Evolutionary conservation across 192 early-diverging fungal species (phyloP).

Genomic region (Podila epicladia): DNA sequence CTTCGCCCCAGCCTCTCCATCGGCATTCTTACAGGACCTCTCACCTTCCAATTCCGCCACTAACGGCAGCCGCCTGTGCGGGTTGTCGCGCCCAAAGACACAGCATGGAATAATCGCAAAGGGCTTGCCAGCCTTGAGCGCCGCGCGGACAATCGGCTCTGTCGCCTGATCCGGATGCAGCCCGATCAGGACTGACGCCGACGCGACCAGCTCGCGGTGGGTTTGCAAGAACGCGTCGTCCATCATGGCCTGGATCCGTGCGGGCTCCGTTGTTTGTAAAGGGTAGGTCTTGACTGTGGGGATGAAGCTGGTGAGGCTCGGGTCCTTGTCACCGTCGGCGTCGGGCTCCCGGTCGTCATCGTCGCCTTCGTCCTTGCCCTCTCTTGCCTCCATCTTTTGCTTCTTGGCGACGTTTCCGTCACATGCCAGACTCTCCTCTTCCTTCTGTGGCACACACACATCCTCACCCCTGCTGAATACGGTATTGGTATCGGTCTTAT

Average conservation of each 20-base stretch:
- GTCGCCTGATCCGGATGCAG: constrained; percentile 70
- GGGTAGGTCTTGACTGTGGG: constrained; percentile 21
- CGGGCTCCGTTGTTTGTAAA: constrained; percentile 34
- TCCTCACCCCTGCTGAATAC: neutral
- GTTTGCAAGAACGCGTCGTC: constrained; percentile 47
- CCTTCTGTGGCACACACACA: too few species aligned
- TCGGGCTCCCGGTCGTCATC: constrained; percentile 15
- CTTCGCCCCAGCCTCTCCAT: too few species aligned
- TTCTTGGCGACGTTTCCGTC: neutral
- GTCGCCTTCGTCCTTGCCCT: neutral
- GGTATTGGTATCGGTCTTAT: neutral
- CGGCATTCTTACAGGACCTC: too few species aligned
- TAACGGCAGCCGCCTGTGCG: constrained; percentile 49
- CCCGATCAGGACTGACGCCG: constrained; percentile 59
- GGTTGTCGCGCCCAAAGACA: constrained; percentile 64
- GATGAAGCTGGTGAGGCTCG: constrained; percentile 14
- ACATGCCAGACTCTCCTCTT: neutral
- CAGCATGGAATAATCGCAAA: constrained; percentile 70
- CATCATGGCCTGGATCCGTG: constrained; percentile 39
- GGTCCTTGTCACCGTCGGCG: constrained; percentile 3
- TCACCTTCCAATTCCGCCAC: neutral
- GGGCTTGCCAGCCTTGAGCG: constrained; percentile 53
- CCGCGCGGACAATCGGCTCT: constrained; percentile 64
- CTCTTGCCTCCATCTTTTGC: neutral
- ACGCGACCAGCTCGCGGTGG: constrained; percentile 27